A percentile compares a stretch with the other conserved stretches of the same genome.
Conservation (phyloP, 495 filamentous ascomycete species). For the Rostrohypoxylon terebratum region DNA sequence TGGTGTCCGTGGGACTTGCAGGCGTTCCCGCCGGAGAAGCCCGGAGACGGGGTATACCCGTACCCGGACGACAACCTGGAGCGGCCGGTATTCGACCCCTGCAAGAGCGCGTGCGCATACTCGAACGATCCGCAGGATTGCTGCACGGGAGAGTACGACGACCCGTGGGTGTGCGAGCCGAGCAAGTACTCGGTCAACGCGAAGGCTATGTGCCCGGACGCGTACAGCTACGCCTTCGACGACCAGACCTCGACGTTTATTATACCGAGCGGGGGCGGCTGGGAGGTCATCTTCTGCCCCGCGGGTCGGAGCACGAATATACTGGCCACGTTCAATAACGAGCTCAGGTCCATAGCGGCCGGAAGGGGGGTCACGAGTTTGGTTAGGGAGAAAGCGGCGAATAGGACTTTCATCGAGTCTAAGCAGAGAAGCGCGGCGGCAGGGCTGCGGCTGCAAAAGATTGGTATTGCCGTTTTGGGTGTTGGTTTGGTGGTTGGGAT, state of each 20-base stretch:
- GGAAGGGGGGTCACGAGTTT: conserved; percentile 38
- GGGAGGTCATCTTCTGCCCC: conserved; percentile 82
- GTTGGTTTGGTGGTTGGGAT: conserved; percentile 15
- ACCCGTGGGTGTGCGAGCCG: conserved; percentile 68
- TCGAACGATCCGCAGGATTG: conserved; percentile 70
- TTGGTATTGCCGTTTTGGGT: neutral
- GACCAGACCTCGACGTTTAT: conserved; percentile 81
- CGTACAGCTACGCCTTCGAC: conserved; percentile 84
- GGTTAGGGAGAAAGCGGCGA: conserved; percentile 44
- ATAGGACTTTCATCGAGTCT: conserved; percentile 49
- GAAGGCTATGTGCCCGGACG: conserved; percentile 82
- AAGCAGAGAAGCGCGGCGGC: conserved; percentile 29
- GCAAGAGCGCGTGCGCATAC: conserved; percentile 74
- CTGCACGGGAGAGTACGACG: conserved; percentile 72
- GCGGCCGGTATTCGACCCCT: conserved; percentile 77
- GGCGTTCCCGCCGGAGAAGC: conserved; percentile 69
- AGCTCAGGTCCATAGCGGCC: conserved; percentile 54
- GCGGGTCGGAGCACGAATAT: conserved; percentile 76
- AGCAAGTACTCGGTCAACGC: conserved; percentile 70
- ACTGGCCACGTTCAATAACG: conserved; percentile 60
- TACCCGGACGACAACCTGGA: conserved; percentile 77
- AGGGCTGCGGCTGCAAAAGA: neutral
- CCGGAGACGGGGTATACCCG: conserved; percentile 75
- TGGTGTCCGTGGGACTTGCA: conserved; percentile 87
- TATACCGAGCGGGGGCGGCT: conserved; percentile 76